A percentile compares a stretch with the other conserved stretches of the same genome.
Conservation (phyloP, 1,139 yeast species). For the Kurtzmaniella quercitrusa region DNA sequence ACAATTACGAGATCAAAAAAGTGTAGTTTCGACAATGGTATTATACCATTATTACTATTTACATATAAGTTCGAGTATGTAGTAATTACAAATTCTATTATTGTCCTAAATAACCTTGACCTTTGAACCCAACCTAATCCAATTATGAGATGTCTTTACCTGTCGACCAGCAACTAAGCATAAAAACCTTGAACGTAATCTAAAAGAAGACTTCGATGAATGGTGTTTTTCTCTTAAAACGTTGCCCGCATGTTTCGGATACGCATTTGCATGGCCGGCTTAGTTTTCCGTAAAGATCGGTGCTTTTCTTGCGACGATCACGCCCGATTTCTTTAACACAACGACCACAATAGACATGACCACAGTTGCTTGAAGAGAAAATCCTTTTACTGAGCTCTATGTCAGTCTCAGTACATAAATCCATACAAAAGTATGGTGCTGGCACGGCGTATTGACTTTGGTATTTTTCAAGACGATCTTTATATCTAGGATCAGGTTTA, state of each 20-base stretch:
- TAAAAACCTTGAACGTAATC: too few species aligned
- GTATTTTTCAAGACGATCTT: constrained; percentile 23
- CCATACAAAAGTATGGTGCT: constrained; percentile 65
- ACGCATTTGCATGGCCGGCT: constrained; percentile 30
- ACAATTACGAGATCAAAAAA: constrained; percentile 1
- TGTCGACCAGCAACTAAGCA: too few species aligned
- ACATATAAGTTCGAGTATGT: too few species aligned
- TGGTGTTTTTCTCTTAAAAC: constrained; percentile 27
- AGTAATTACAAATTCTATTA: too few species aligned
- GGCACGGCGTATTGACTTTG: constrained; percentile 30
- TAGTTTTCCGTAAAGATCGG: constrained; percentile 1
- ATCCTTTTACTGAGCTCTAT: constrained; percentile 62
- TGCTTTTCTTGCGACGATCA: constrained; percentile 11
- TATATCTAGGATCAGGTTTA: constrained; percentile 27
- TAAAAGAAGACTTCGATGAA: constrained; percentile 36
- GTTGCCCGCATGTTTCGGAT: constrained; percentile 33
- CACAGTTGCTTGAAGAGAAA: constrained; percentile 63
- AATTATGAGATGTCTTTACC: too few species aligned
- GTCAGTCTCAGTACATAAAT: constrained; percentile 51
- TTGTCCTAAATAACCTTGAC: too few species aligned
- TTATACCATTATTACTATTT: too few species aligned
- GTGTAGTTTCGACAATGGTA: not conserved
- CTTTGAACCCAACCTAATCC: too few species aligned
- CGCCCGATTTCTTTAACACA: constrained; percentile 61
- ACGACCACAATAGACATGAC: constrained; percentile 84